Evolutionary conservation across 768 basidiomycete species (phyloP).

Genomic region (Hygrocybe coccinea): DNA sequence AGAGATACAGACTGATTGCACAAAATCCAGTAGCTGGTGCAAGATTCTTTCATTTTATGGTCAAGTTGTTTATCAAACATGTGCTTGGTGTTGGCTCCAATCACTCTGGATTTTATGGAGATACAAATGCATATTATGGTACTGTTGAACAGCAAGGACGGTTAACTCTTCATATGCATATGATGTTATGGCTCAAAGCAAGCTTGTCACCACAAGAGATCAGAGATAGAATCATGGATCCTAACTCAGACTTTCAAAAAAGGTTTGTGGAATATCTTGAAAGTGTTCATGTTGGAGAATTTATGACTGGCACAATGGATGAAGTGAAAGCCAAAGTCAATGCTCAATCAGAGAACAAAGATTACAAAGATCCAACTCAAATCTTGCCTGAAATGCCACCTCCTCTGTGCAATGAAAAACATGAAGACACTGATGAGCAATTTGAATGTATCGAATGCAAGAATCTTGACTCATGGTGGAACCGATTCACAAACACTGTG

Average conservation of each 20-base stretch:
- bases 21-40: constrained; percentile 28
- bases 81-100: constrained; percentile 17
- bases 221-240: constrained; percentile 19
- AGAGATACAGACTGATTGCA: constrained; percentile 10
- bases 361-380: constrained; percentile 20
- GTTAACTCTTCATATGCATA: constrained; percentile 35
- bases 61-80: constrained; percentile 22
- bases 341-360: neutral
- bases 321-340: constrained; percentile 11
- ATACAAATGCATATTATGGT: constrained; percentile 28
- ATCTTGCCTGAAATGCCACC: constrained; percentile 23
- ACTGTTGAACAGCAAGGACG: constrained; percentile 35
- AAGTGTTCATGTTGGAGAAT: constrained; percentile 27
- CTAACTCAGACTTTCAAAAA: constrained; percentile 21
- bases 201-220: constrained; percentile 31
- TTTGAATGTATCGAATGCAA: neutral
- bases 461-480: neutral
- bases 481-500: constrained; percentile 3
- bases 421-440: neutral
- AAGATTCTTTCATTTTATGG: constrained; percentile 25
- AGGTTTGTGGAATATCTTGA: constrained; percentile 29
- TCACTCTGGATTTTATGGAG: constrained; percentile 26
- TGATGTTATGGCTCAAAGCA: constrained; percentile 32
- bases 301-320: constrained; percentile 20
- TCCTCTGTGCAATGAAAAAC: neutral